Percentiles rank a stretch among this genome's conserved stretches.
These are phyloP conservation scores for Scopulariopsis brevicaulis DNA, from an alignment of 2,329 filamentous ascomycete species.

Conservation along the genomic window DNA sequence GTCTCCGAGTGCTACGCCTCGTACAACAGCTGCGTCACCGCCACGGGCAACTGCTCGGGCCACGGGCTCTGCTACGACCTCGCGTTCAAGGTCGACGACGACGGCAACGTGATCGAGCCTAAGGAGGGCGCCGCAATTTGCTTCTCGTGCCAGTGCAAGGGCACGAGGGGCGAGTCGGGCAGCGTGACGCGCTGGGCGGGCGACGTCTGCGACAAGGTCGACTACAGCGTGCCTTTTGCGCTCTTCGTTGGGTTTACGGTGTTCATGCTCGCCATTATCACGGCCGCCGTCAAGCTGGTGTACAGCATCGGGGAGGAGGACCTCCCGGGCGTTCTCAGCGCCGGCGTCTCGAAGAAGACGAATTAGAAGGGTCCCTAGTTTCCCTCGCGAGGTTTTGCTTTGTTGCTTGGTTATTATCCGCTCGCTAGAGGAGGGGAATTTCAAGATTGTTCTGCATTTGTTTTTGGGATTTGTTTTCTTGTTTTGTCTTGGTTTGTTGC, in stretches of 20 bases:
- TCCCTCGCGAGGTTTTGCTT: no score
- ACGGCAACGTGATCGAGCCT: slow-evolving; percentile 26
- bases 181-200: slow-evolving; percentile 74
- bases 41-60: slow-evolving; percentile 70
- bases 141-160: slow-evolving; percentile 67
- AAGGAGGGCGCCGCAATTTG: slow-evolving; percentile 38
- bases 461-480: background rate
- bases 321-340: slow-evolving; percentile 89
- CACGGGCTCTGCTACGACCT: slow-evolving; percentile 69
- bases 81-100: slow-evolving; percentile 32
- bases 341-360: slow-evolving; percentile 65
- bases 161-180: slow-evolving; percentile 40
- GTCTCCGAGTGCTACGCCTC: slow-evolving; percentile 68
- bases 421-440: background rate
- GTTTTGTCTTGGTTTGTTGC: background rate
- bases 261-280: slow-evolving; percentile 54
- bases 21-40: slow-evolving; percentile 52
- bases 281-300: slow-evolving; percentile 64
- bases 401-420: no score
- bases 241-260: slow-evolving; percentile 68
- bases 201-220: slow-evolving; percentile 78
- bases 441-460: background rate
- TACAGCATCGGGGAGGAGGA: slow-evolving; percentile 78
- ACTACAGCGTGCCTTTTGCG: slow-evolving; percentile 83
- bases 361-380: background rate